Evolutionary conservation across 225 moss, liverwort and hornwort genomes (phyloP).

Genomic region (Physcomitrellopsis africana): DNA sequence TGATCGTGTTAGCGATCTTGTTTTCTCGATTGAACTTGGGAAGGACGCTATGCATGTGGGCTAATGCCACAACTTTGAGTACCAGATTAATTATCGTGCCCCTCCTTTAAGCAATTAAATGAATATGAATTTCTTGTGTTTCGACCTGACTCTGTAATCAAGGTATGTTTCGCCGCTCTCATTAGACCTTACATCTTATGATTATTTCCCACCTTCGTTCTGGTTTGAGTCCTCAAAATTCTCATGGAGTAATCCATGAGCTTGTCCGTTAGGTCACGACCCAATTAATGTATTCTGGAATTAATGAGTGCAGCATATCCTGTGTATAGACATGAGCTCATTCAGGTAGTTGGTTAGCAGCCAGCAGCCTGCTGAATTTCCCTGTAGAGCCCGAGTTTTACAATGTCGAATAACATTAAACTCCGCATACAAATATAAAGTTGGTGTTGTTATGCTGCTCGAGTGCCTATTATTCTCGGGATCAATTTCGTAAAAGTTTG

Average conservation of each 20-base stretch:
- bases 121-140: slow-evolving; percentile 16
- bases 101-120: neutral
- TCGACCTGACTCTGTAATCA: too few species aligned
- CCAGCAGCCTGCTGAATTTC: slow-evolving; percentile 5
- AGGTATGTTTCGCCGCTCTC: neutral
- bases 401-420: neutral
- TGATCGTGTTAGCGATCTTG: neutral
- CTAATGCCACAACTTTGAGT: too few species aligned
- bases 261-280: slow-evolving; percentile 1
- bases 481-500: neutral
- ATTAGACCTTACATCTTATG: neutral
- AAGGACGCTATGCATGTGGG: too few species aligned
- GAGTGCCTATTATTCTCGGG: slow-evolving; percentile 1
- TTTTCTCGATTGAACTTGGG: too few species aligned
- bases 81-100: neutral
- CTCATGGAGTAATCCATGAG: neutral
- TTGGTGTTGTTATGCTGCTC: slow-evolving; percentile 6
- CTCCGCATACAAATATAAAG: neutral
- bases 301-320: neutral
- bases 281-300: neutral
- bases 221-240: neutral
- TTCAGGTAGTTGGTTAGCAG: neutral
- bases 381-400: neutral
- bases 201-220: neutral
- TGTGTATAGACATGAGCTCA: too few species aligned